These are phyloP conservation scores for Juncus effusus DNA, from an alignment of 176 grass and related monocot genomes.

Conservation along the genomic window DNA sequence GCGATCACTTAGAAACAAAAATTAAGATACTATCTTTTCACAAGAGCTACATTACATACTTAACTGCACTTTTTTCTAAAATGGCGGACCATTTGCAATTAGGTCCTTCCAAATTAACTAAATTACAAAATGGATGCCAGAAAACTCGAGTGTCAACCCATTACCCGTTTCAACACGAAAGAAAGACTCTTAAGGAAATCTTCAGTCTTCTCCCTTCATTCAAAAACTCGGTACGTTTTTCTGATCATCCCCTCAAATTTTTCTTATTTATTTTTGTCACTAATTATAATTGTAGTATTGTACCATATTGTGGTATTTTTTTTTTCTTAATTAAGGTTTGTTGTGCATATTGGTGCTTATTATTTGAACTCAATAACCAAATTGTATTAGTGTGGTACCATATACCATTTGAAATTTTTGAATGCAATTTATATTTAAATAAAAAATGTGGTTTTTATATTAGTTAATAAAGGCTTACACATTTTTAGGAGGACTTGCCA, in stretches of 20 bases:
- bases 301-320: no score
- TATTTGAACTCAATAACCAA: no score
- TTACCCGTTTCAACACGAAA: constrained; percentile 72
- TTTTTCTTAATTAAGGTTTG: no score
- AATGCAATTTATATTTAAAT: no score
- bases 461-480: no score
- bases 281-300: constrained; percentile 8
- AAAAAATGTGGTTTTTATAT: no score
- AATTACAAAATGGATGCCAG: constrained; percentile 46
- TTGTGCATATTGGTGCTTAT: no score
- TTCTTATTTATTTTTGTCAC: background rate
- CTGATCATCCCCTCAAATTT: background rate
- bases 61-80: constrained; percentile 26
- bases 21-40: no score
- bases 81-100: constrained; percentile 28
- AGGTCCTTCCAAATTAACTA: constrained; percentile 52
- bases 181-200: constrained; percentile 60
- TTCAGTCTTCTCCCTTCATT: constrained; percentile 49
- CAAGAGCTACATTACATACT: background rate
- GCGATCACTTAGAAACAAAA: background rate
- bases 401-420: no score
- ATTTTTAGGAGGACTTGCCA: constrained; percentile 29
- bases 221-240: constrained; percentile 46
- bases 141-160: constrained; percentile 39
- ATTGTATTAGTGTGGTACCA: no score